Percentiles rank a stretch among this genome's conserved stretches.
These are phyloP conservation scores for Auricularia sp. DNA, from an alignment of 768 basidiomycete genomes.

Conservation along the genomic window DNA sequence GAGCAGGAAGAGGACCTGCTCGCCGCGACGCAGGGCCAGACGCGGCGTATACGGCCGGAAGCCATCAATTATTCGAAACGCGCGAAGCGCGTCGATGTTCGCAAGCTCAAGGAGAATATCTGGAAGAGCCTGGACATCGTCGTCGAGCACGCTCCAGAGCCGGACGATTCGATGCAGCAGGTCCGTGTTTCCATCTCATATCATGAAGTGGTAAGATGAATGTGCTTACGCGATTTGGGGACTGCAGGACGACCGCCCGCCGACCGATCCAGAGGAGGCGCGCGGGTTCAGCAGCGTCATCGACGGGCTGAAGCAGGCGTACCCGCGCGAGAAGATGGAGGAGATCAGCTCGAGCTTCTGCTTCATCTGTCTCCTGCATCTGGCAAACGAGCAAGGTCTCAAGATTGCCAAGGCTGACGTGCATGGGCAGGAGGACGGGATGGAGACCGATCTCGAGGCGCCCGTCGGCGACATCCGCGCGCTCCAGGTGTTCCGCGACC, in stretches of 20 bases:
- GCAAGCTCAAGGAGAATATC: slow-evolving; percentile 94
- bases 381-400: slow-evolving; percentile 94
- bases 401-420: slow-evolving; percentile 42
- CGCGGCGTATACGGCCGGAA: slow-evolving; percentile 75
- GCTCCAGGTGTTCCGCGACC: slow-evolving; percentile 14
- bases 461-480: slow-evolving; percentile 14
- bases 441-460: slow-evolving; percentile 6
- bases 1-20: slow-evolving; percentile 80
- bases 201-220: slow-evolving; percentile 25
- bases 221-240: slow-evolving; percentile 2
- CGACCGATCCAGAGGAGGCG: slow-evolving; percentile 56
- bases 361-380: slow-evolving; percentile 92
- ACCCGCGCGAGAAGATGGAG: slow-evolving; percentile 89
- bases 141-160: slow-evolving; percentile 22
- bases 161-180: too few species aligned
- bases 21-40: slow-evolving; percentile 65
- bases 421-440: slow-evolving; percentile 11
- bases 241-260: slow-evolving; percentile 31
- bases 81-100: slow-evolving; percentile 93
- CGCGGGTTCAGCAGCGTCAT: slow-evolving; percentile 76
- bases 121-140: slow-evolving; percentile 88
- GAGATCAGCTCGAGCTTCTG: slow-evolving; percentile 99
- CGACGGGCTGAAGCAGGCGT: slow-evolving; percentile 64
- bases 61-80: slow-evolving; percentile 89
- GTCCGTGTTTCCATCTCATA: too few species aligned